These are phyloP conservation scores for Rhodotorula kratochvilovae DNA, from an alignment of 768 basidiomycete genomes.

Conservation along the genomic window DNA sequence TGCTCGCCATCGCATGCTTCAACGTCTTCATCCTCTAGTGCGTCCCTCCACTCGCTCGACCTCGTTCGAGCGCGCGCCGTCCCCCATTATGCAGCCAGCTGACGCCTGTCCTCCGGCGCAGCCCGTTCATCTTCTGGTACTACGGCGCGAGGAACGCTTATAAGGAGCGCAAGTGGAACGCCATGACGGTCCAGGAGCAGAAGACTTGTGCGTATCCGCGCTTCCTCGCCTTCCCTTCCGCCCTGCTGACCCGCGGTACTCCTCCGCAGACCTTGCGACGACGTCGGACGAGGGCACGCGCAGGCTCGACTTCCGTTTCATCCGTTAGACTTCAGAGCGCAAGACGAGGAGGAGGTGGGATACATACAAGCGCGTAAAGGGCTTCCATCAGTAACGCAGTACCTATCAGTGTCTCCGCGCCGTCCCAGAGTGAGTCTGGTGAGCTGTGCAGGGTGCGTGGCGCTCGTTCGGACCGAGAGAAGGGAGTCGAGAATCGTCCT, in stretches of 20 bases:
- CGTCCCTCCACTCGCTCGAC: background rate
- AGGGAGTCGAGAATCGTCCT: too few species aligned
- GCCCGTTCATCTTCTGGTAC: conserved; percentile 8
- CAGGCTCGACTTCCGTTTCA: conserved; percentile 37
- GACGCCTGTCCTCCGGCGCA: background rate
- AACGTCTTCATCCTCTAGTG: conserved; percentile 44
- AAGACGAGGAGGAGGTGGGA: too few species aligned
- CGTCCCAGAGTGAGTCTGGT: too few species aligned
- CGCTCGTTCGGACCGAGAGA: too few species aligned
- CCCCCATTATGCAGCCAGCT: background rate
- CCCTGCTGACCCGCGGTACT: too few species aligned
- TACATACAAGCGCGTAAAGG: too few species aligned
- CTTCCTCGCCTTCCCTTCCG: background rate
- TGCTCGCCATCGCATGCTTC: conserved; percentile 46
- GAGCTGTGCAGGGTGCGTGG: too few species aligned
- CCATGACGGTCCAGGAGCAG: conserved; percentile 44
- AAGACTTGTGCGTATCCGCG: conserved; percentile 26
- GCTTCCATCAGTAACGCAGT: too few species aligned
- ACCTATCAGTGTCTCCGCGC: too few species aligned
- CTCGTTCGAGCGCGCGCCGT: conserved; percentile 29
- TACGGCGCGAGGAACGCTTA: conserved; percentile 40
- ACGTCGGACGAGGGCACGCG: conserved; percentile 47
- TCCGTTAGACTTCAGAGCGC: too few species aligned
- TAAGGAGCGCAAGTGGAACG: conserved; percentile 44
- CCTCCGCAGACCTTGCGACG: conserved; percentile 43